Evolutionary conservation across 2,329 filamentous ascomycete genomes (phyloP), one percentile per base, ranked within the genome.

Genomic region (Diplocarpon rosae): DNA sequence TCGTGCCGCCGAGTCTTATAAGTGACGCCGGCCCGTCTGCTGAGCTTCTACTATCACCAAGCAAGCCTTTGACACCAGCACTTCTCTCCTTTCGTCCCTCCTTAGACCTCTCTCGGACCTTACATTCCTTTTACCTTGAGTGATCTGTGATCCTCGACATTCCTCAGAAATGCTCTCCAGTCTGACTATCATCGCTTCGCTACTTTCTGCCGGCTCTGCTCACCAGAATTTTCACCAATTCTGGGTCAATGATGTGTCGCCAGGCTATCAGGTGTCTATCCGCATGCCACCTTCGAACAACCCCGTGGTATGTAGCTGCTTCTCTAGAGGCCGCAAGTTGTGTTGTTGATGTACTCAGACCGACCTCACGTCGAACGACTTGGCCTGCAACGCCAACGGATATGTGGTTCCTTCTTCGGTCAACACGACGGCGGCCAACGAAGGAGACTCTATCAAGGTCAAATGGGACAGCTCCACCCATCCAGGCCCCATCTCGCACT

Each of bases 271-370:
- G 42, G 55, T 57, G 31, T 62, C 56, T 13, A 59, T 68, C 36
- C 67, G 73, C 41, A 52, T 71, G 7, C 71, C 72, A 1, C 41
- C 58, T 1, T 69, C 63, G 55, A 79, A 77, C 65, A 69, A 60
- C 13, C 72, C 73, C 6, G 65, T 76, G 30, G 30, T 32, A 32
- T 14, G 30, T 32, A 3, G 7, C 20, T 24, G 3, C 20, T 7
- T 4, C 20, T 3, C 4, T 24, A 9, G n/a, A 32, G 3, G 9
- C 3, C 3, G 30, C 30, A 3, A 32, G n/a, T 32, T 32, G 10
- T 33, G 17, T 16, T 24, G 15, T 10, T 34, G 15, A 32, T 20
- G 15, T 20, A 24, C 17, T 34, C 27, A 32, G 43, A 67, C 65
- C 14, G 64, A 69, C 46, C 68, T 73, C 32, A 66, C 52, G 38